phyloP scores from a whole-genome alignment of 2,329 filamentous ascomycete species.

The Pochonia chlamydosporia region DNA sequence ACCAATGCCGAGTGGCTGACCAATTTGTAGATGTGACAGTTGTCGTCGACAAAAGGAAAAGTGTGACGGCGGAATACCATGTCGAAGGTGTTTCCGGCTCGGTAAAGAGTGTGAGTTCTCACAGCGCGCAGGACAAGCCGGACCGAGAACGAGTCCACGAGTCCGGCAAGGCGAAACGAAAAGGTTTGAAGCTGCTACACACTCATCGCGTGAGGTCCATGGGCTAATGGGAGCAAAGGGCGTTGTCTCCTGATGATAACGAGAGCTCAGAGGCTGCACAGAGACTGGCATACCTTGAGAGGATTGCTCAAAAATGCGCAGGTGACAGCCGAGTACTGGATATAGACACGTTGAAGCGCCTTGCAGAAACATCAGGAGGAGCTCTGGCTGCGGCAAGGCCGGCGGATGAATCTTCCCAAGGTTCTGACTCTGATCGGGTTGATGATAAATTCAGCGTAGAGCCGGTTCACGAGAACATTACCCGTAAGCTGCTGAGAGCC shows the following conservation, averaged over 20 bases:
- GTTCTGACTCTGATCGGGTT: slow-evolving; percentile 14
- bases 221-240: no score
- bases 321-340: slow-evolving; percentile 8
- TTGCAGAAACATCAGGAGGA: slow-evolving; percentile 7
- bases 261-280: slow-evolving; percentile 3
- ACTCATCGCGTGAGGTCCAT: no score
- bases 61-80: slow-evolving; percentile 50
- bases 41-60: slow-evolving; percentile 51
- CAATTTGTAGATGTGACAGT: slow-evolving; percentile 39
- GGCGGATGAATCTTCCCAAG: slow-evolving; percentile 8
- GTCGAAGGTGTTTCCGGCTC: slow-evolving; percentile 43
- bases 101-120: slow-evolving; percentile 20
- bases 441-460: slow-evolving; percentile 11
- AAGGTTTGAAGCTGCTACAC: neutral
- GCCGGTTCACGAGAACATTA: slow-evolving; percentile 2
- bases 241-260: no score
- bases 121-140: slow-evolving; percentile 3
- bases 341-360: slow-evolving; percentile 8
- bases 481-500: no score
- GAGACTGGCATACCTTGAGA: slow-evolving; percentile 9
- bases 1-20: no score
- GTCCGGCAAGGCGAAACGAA: neutral
- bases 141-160: neutral
- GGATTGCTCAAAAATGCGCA: slow-evolving; percentile 9
- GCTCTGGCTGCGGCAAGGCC: neutral